These are phyloP conservation scores for Penicillium sp. DNA, from an alignment of 2,329 filamentous ascomycete species.

Conservation along the genomic window DNA sequence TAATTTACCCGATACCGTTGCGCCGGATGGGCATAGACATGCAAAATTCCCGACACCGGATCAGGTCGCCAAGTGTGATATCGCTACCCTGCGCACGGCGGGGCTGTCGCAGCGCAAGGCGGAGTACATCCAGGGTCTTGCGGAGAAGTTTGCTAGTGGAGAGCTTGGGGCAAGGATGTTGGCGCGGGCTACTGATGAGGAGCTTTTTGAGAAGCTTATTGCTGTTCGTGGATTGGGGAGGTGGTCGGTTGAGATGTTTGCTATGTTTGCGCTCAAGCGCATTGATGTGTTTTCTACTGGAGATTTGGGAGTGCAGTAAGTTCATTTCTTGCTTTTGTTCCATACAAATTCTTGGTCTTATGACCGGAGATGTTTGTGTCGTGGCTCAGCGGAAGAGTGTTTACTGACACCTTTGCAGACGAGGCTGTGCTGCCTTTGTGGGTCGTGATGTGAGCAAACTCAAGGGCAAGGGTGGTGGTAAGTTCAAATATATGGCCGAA, in stretches of 20 bases:
- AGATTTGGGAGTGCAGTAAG: constrained; percentile 83
- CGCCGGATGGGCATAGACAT: constrained; percentile 9
- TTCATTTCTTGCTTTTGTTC: constrained; percentile 13
- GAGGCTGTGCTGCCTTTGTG: constrained; percentile 85
- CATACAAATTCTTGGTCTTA: neutral
- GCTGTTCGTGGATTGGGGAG: constrained; percentile 81
- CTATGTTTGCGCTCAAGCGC: constrained; percentile 88
- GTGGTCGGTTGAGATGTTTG: constrained; percentile 98
- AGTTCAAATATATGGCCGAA: constrained; percentile 98
- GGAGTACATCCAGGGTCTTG: constrained; percentile 86
- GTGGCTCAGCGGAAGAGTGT: neutral
- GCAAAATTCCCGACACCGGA: constrained; percentile 69
- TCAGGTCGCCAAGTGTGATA: constrained; percentile 62
- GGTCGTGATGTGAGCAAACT: constrained; percentile 81
- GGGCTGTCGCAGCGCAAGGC: constrained; percentile 93
- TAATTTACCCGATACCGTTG: constrained; percentile 32
- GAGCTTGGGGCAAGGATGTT: constrained; percentile 75
- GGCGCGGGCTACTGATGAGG: constrained; percentile 75
- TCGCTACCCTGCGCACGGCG: constrained; percentile 72
- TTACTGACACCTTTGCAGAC: constrained; percentile 37
- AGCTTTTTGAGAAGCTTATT: constrained; percentile 75
- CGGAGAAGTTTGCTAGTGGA: constrained; percentile 72
- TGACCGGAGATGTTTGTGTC: neutral
- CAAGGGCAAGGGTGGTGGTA: constrained; percentile 73
- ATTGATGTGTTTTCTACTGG: constrained; percentile 92